Percentiles rank a stretch among this genome's conserved stretches.
These are phyloP conservation scores for Stentor coeruleus DNA, from an alignment of 73 alveolate genomes.

Conservation along the genomic window DNA sequence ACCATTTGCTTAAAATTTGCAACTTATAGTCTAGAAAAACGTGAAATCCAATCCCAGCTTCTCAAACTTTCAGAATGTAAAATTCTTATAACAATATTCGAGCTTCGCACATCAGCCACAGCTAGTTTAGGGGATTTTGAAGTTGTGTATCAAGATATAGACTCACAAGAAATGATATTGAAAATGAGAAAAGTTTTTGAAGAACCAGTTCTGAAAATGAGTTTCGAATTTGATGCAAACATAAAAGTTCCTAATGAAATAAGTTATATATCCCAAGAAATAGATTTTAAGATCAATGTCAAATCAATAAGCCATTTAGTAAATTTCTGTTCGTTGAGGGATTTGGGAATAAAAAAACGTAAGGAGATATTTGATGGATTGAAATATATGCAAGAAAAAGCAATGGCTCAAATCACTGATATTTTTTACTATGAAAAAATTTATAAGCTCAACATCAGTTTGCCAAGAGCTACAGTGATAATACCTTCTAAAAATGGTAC, in stretches of 20 bases:
- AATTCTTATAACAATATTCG: not conserved
- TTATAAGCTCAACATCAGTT: not conserved
- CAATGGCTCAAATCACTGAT: not conserved
- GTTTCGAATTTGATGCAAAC: not conserved
- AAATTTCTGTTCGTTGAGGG: not conserved
- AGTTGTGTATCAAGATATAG: not conserved
- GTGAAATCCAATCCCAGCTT: not conserved
- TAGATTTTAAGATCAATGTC: not conserved
- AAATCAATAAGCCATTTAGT: not conserved
- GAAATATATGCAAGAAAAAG: not conserved
- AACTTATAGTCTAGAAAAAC: not conserved
- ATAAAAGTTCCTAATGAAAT: not conserved
- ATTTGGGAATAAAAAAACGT: not conserved
- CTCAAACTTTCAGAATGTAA: not conserved
- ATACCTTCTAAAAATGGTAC: not conserved
- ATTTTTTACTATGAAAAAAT: not conserved
- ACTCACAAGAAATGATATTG: not conserved
- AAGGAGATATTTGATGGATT: not conserved
- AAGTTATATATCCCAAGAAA: not conserved
- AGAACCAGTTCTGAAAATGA: not conserved
- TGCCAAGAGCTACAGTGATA: not conserved
- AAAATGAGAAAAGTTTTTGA: not conserved
- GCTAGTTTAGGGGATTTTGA: too few species aligned
- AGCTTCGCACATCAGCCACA: not conserved
- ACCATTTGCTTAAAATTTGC: not conserved